Evolutionary conservation across 768 basidiomycete species (phyloP).

Genomic region (Fomitopsis pulvina): DNA sequence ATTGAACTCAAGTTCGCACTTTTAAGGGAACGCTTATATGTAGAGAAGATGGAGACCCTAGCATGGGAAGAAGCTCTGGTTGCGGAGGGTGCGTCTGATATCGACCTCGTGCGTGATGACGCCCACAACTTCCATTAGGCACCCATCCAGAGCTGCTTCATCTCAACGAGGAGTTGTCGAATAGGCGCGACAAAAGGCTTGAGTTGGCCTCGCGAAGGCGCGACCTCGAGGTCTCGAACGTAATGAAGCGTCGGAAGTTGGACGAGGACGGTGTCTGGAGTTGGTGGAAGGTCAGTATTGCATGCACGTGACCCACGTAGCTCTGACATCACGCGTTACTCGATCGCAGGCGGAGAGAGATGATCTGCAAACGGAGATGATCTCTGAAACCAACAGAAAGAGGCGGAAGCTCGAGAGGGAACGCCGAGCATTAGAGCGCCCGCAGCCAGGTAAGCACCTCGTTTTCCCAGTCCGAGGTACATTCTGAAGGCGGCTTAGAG

Average conservation of each 20-base stretch:
- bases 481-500: constrained; percentile 26
- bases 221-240: constrained; percentile 57
- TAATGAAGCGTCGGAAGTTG: constrained; percentile 52
- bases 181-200: constrained; percentile 74
- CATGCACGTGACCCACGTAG: constrained; percentile 11
- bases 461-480: background rate
- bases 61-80: constrained; percentile 86
- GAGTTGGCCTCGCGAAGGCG: constrained; percentile 75
- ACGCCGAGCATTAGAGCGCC: constrained; percentile 69
- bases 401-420: constrained; percentile 81
- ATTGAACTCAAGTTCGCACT: constrained; percentile 94
- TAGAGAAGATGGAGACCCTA: constrained; percentile 90
- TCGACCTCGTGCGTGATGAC: background rate
- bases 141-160: constrained; percentile 84
- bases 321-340: constrained; percentile 3
- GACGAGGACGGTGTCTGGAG: constrained; percentile 82
- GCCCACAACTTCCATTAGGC: constrained; percentile 34
- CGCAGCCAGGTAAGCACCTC: constrained; percentile 54
- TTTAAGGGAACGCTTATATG: constrained; percentile 78
- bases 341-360: constrained; percentile 59
- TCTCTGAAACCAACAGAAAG: constrained; percentile 85
- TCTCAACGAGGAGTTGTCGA: constrained; percentile 71
- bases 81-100: constrained; percentile 50
- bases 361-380: constrained; percentile 79
- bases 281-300: constrained; percentile 73